phyloP scores from a whole-genome alignment of 129 eudicot genomes.

The Artemisia argyi region DNA sequence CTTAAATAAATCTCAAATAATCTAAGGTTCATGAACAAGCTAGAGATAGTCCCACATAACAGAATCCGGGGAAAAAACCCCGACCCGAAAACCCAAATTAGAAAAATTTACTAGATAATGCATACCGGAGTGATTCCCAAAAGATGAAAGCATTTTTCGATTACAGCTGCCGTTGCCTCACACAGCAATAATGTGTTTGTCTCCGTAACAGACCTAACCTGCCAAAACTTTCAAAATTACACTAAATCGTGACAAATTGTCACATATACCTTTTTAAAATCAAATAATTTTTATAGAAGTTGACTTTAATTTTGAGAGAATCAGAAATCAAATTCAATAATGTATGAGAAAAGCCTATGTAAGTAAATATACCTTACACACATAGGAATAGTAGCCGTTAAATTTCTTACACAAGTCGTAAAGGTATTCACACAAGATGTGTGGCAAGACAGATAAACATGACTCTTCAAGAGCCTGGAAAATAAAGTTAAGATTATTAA shows the following conservation, averaged over 20 bases:
- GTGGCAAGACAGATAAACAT: not conserved
- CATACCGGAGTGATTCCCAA: not conserved
- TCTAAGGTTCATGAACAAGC: too few species aligned
- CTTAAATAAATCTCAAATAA: too few species aligned
- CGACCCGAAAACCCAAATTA: not conserved
- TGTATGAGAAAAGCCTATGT: too few species aligned
- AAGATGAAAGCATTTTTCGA: not conserved
- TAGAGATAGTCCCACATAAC: not conserved
- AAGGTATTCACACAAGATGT: not conserved
- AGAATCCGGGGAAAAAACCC: not conserved
- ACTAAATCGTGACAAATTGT: not conserved
- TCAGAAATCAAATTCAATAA: not conserved
- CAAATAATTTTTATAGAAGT: not conserved
- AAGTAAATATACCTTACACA: not conserved
- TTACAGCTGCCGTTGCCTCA: conserved; percentile 1
- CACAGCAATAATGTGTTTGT: not conserved
- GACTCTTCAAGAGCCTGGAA: not conserved
- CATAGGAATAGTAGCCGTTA: not conserved
- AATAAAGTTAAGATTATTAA: not conserved
- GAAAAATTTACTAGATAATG: not conserved
- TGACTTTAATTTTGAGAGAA: not conserved
- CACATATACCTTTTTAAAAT: not conserved
- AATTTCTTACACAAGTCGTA: not conserved
- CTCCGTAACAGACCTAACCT: not conserved
- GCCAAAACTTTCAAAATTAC: not conserved